Percentiles rank a stretch among this genome's conserved stretches.
These are phyloP conservation scores for Microbotryomycetes sp. DNA, from an alignment of 1,284 basidiomycete species.

Conservation along the genomic window DNA sequence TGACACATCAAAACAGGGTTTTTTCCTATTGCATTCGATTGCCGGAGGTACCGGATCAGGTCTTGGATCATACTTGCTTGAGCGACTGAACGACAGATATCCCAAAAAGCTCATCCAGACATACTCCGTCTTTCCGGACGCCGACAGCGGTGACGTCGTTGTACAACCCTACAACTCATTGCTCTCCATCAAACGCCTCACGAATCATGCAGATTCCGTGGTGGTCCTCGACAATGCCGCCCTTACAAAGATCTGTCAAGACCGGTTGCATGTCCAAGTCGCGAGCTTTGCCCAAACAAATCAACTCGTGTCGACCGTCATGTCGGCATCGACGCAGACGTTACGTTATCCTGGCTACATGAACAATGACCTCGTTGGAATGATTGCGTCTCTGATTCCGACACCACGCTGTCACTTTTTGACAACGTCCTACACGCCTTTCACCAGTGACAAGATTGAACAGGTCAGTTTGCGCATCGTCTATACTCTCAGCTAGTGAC, in stretches of 20 bases:
- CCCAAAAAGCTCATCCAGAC: slow-evolving; percentile 99
- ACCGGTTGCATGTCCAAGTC: slow-evolving; percentile 68
- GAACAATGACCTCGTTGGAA: slow-evolving; percentile 98
- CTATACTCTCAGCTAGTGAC: neutral
- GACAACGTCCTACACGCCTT: slow-evolving; percentile 99
- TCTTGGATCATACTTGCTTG: slow-evolving; percentile 91
- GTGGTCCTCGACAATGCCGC: slow-evolving; percentile 97
- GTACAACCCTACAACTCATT: slow-evolving; percentile 97
- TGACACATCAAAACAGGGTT: slow-evolving; percentile 56
- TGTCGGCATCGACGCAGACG: slow-evolving; percentile 95
- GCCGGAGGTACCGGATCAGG: slow-evolving; percentile 98
- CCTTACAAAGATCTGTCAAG: slow-evolving; percentile 69
- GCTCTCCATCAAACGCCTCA: slow-evolving; percentile 86
- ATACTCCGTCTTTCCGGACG: slow-evolving; percentile 95
- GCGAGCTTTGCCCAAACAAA: slow-evolving; percentile 93
- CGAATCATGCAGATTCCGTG: slow-evolving; percentile 94
- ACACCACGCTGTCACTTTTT: slow-evolving; percentile 99
- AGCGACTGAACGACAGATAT: slow-evolving; percentile 93
- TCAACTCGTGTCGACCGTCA: slow-evolving; percentile 87
- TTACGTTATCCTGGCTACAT: slow-evolving; percentile 97
- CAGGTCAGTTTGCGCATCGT: slow-evolving; percentile 51
- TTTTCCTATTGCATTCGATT: slow-evolving; percentile 98
- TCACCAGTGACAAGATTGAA: slow-evolving; percentile 91
- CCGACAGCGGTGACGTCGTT: slow-evolving; percentile 76
- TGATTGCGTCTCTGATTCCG: slow-evolving; percentile 93